Conservation (phyloP, 192 early-diverging fungal species). For the Gonapodya prolifera region DNA sequence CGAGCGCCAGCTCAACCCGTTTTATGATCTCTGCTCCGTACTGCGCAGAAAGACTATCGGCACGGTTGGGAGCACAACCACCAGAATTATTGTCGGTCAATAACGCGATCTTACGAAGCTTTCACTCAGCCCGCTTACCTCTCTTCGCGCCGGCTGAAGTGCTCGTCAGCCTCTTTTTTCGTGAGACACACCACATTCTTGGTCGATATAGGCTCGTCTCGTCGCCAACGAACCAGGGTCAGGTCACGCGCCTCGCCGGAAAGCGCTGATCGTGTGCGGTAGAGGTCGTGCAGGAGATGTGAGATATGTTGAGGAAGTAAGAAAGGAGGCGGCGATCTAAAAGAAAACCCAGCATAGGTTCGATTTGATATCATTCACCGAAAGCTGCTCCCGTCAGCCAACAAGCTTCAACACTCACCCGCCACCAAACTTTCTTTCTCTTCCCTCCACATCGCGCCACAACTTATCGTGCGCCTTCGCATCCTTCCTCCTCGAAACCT, state of each 20-base stretch:
- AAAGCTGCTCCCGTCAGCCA: no score
- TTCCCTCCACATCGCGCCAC: background rate
- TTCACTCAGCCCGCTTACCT: constrained; percentile 15
- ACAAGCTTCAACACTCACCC: no score
- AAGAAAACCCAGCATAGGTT: background rate
- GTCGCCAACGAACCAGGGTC: constrained; percentile 66
- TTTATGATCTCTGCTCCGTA: constrained; percentile 43
- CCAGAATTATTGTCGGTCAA: constrained; percentile 7
- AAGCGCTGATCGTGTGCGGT: constrained; percentile 37
- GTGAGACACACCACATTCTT: constrained; percentile 79
- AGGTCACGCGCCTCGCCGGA: constrained; percentile 63
- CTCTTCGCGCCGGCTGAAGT: constrained; percentile 21
- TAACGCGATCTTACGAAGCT: constrained; percentile 14
- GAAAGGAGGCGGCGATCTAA: background rate
- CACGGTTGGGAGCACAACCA: constrained; percentile 33
- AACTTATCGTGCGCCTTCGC: background rate
- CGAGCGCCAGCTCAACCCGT: constrained; percentile 30
- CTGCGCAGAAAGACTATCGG: constrained; percentile 24
- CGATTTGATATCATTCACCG: no score
- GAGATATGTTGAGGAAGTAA: background rate
- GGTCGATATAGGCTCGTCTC: constrained; percentile 41
- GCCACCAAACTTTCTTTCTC: background rate
- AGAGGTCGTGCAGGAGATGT: background rate
- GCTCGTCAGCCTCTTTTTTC: constrained; percentile 54
- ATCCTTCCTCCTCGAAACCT: background rate